Evolutionary conservation across 129 eudicot species (phyloP).

Genomic region (Helianthus tuberosus): DNA sequence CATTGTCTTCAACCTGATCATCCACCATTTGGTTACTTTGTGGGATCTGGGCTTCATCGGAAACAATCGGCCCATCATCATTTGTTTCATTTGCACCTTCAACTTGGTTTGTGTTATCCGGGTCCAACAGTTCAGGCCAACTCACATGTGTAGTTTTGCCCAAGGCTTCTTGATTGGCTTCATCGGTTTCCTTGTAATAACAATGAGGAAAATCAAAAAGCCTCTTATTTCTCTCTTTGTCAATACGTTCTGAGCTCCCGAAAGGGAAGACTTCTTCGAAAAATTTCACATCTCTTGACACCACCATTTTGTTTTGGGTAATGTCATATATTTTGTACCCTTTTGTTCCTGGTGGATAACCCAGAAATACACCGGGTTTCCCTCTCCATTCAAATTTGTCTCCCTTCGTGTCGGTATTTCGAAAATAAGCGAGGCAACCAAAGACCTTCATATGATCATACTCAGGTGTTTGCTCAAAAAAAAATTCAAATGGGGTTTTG

Average conservation of each 20-base stretch:
- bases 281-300: conserved; percentile 5
- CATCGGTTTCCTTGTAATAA: neutral
- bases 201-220: neutral
- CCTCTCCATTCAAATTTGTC: neutral
- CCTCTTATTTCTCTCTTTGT: neutral
- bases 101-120: neutral
- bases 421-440: neutral
- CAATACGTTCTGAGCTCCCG: neutral
- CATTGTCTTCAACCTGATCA: too few species aligned
- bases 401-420: neutral
- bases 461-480: neutral
- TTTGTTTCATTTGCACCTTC: too few species aligned
- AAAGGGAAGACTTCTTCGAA: neutral
- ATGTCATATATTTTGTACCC: neutral
- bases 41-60: neutral
- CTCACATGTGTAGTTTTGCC: neutral
- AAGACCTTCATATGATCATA: neutral
- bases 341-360: neutral
- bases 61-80: neutral
- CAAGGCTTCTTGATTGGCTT: neutral
- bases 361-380: neutral
- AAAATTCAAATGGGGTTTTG: too few species aligned
- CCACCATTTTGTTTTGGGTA: neutral
- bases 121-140: neutral
- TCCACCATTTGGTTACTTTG: neutral